These are phyloP conservation scores for Maudiozyma serrabonitensis DNA, from an alignment of 805 yeast genomes.

Conservation along the genomic window DNA sequence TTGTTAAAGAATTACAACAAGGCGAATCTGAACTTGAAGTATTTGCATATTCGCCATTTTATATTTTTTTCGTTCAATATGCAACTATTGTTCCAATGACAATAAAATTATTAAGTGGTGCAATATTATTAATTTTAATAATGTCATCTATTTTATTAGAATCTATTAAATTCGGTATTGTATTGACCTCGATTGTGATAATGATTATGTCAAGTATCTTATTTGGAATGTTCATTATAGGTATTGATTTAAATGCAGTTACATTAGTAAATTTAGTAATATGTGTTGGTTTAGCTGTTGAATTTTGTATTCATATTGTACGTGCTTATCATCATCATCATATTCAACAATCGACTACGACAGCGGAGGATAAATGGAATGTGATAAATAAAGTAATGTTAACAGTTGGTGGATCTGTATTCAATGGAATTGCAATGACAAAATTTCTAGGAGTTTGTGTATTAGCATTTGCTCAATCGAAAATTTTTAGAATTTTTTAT, in stretches of 20 bases:
- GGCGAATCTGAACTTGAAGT: conserved; percentile 33
- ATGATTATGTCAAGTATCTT: conserved; percentile 65
- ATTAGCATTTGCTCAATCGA: conserved; percentile 75
- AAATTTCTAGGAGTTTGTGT: conserved; percentile 82
- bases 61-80: conserved; percentile 88
- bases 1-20: conserved; percentile 45
- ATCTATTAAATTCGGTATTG: conserved; percentile 47
- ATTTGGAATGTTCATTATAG: conserved; percentile 70
- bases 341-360: conserved; percentile 28
- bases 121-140: conserved; percentile 41
- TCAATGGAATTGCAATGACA: conserved; percentile 85
- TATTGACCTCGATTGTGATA: conserved; percentile 48
- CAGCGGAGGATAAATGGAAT: conserved; percentile 23
- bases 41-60: conserved; percentile 89
- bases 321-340: conserved; percentile 62
- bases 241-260: conserved; percentile 76
- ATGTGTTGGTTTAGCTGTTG: conserved; percentile 91
- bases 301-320: conserved; percentile 82
- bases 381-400: conserved; percentile 47
- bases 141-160: conserved; percentile 56
- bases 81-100: conserved; percentile 53
- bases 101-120: conserved; percentile 41
- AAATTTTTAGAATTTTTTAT: conserved; percentile 84
- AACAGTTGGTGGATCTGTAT: conserved; percentile 81
- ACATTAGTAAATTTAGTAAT: conserved; percentile 81